Evolutionary conservation across 176 grass and related monocot genomes (phyloP).

Genomic region (Oryza punctata): DNA sequence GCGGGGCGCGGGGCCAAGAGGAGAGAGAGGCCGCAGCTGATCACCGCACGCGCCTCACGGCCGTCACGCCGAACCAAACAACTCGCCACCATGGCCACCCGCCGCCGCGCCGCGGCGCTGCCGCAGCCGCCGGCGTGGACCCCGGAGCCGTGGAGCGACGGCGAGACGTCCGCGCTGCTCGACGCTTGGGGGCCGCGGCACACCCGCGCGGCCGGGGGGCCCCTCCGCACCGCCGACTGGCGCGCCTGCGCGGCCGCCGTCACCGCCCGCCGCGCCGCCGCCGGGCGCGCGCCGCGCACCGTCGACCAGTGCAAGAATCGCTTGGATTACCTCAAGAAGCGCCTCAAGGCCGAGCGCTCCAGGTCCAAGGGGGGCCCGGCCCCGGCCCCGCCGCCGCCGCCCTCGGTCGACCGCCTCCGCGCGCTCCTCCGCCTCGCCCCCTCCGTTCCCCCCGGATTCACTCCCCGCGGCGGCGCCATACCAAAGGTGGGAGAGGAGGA

Average conservation of each 20-base stretch:
- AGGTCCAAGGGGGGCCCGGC: not conserved
- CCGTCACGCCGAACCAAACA: conserved; percentile 13
- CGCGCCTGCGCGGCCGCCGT: conserved; percentile 58
- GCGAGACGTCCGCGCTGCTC: conserved; percentile 49
- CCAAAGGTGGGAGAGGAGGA: not conserved
- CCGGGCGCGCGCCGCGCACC: conserved; percentile 47
- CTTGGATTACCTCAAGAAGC: conserved; percentile 68
- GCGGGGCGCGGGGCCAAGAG: not conserved
- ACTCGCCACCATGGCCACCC: conserved; percentile 14
- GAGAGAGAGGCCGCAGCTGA: not conserved
- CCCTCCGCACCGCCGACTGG: conserved; percentile 49
- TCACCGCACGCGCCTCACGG: conserved; percentile 34
- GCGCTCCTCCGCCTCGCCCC: conserved; percentile 43
- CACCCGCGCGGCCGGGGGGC: conserved; percentile 37
- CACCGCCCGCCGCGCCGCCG: conserved; percentile 37
- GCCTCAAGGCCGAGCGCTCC: conserved; percentile 44
- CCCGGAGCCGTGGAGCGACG: conserved; percentile 57
- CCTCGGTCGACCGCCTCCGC: conserved; percentile 36
- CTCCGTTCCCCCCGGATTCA: conserved; percentile 11
- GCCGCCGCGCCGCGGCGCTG: conserved; percentile 23
- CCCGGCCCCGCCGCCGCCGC: not conserved
- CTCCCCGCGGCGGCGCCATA: not conserved
- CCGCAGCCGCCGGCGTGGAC: conserved; percentile 40
- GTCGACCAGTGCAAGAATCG: conserved; percentile 73
- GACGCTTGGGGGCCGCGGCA: conserved; percentile 53